A percentile compares a stretch with the other conserved stretches of the same genome.
Conservation (phyloP, 2,329 filamentous ascomycete species). For the Scorias spongiosa region DNA sequence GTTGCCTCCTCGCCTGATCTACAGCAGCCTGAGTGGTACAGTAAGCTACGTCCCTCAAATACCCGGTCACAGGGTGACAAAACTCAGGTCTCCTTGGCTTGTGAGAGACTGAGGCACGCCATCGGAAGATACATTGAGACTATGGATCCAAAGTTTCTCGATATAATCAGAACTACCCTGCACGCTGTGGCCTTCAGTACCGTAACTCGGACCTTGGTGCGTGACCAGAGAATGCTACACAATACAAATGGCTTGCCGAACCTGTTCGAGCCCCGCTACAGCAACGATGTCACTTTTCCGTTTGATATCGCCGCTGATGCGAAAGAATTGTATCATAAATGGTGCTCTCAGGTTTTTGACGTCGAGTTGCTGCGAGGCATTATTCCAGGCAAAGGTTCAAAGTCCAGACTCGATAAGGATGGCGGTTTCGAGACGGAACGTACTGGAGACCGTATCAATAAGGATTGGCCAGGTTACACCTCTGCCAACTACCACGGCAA, state of each 20-base stretch:
- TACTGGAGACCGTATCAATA: conserved; percentile 14
- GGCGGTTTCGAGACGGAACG: conserved; percentile 7
- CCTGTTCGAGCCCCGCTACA: conserved; percentile 22
- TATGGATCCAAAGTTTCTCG: conserved; percentile 6
- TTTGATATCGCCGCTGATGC: conserved; percentile 34
- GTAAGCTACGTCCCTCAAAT: too few relatives aligned
- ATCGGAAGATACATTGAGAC: not conserved
- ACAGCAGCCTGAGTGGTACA: too few relatives aligned
- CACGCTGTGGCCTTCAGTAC: conserved; percentile 25
- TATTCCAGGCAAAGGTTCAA: conserved; percentile 4
- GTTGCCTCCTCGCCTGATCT: too few relatives aligned
- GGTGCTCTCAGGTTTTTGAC: conserved; percentile 27
- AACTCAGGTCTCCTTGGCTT: not conserved
- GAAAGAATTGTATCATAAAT: conserved; percentile 30
- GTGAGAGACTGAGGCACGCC: not conserved
- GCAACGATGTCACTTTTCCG: conserved; percentile 21
- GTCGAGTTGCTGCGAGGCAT: conserved; percentile 33
- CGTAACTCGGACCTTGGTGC: conserved; percentile 19
- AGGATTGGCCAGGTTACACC: conserved; percentile 8
- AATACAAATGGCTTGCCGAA: conserved; percentile 23
- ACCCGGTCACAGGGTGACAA: not conserved
- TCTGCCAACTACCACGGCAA: conserved; percentile 24
- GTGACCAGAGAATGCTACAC: conserved; percentile 22
- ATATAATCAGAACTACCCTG: conserved; percentile 21
- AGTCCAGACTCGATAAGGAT: conserved; percentile 1